phyloP scores from a whole-genome alignment of 1,284 basidiomycete species.

The Tilletia horrida region DNA sequence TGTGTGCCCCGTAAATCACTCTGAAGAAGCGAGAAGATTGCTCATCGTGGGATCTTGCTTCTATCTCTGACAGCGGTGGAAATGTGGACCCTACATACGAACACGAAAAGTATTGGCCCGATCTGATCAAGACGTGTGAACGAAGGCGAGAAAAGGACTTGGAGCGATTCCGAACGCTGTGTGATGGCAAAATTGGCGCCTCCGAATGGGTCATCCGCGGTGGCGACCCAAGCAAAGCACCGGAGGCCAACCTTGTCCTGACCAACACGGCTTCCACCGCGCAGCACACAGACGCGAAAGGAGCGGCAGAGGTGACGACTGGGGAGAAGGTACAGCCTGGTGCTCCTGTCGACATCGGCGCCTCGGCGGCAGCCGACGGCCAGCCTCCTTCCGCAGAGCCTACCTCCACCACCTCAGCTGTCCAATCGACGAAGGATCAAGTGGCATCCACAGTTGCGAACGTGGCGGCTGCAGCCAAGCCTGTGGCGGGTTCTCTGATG shows the following conservation, averaged over 20 bases:
- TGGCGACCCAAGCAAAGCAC: slow-evolving; percentile 28
- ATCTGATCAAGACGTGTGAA: slow-evolving; percentile 63
- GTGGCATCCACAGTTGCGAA: background rate
- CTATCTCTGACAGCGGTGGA: slow-evolving; percentile 28
- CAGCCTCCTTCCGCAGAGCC: background rate
- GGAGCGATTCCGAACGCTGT: slow-evolving; percentile 58
- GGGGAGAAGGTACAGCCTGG: background rate
- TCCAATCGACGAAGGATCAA: background rate
- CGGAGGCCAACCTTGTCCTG: background rate
- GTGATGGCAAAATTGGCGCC: slow-evolving; percentile 48
- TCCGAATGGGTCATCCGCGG: slow-evolving; percentile 55
- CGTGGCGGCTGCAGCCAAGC: background rate
- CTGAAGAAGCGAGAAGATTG: background rate
- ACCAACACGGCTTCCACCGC: background rate
- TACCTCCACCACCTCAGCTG: background rate
- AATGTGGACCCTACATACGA: slow-evolving; percentile 60
- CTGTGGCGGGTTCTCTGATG: background rate
- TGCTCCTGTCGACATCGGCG: background rate
- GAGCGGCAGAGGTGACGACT: background rate
- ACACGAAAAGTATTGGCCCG: slow-evolving; percentile 72
- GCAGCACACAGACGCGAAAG: background rate
- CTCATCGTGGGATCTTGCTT: too few relatives aligned
- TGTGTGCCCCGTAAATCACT: background rate
- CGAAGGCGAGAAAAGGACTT: slow-evolving; percentile 61
- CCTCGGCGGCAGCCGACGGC: background rate